phyloP scores from a whole-genome alignment of 805 yeast species.

The Tetrapisispora arboricola region DNA sequence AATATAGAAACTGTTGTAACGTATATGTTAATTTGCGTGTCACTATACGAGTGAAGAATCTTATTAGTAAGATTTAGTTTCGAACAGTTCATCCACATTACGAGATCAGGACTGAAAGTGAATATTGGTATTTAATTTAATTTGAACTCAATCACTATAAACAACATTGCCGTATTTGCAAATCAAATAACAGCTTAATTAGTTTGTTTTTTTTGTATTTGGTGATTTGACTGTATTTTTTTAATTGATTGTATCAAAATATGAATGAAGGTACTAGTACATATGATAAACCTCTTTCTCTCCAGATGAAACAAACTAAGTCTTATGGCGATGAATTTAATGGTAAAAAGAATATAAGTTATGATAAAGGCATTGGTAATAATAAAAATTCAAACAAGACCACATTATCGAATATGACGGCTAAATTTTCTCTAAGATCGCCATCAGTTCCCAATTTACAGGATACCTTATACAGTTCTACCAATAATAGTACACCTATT shows the following conservation, averaged over 20 bases:
- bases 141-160: no score
- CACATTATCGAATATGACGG: background rate
- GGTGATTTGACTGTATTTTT: background rate
- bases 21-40: no score
- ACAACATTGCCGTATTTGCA: no score
- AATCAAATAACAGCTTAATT: no score
- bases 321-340: background rate
- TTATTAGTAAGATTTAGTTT: no score
- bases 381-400: background rate
- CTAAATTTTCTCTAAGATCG: constrained; percentile 6
- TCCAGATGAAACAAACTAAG: background rate
- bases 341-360: background rate
- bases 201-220: background rate
- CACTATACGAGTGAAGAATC: no score
- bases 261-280: background rate
- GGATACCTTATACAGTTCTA: constrained; percentile 3
- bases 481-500: constrained; percentile 8
- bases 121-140: no score
- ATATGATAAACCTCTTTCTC: background rate
- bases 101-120: no score
- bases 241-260: no score
- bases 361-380: background rate
- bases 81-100: no score
- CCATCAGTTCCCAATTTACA: constrained; percentile 14
- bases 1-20: no score